These are phyloP conservation scores for Sclerotiophoma versabilis DNA, from an alignment of 2,329 filamentous ascomycete species.

Conservation along the genomic window DNA sequence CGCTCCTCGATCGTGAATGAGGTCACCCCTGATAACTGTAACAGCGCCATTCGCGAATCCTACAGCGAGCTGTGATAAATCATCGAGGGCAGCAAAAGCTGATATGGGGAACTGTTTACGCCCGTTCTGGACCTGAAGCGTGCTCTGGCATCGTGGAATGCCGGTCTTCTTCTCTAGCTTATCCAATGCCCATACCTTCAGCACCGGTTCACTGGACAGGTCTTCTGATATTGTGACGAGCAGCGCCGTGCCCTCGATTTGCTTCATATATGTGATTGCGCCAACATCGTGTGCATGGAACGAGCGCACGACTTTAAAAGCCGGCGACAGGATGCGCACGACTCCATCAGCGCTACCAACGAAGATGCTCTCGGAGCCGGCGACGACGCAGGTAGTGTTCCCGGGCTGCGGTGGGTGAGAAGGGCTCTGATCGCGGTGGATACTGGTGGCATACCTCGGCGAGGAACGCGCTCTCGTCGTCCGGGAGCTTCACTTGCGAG, in stretches of 20 bases:
- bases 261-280: slow-evolving; percentile 88
- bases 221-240: slow-evolving; percentile 90
- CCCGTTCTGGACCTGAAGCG: slow-evolving; percentile 84
- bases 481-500: slow-evolving; percentile 77
- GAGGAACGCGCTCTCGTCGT: slow-evolving; percentile 78
- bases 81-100: slow-evolving; percentile 84
- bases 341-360: slow-evolving; percentile 84
- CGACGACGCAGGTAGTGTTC: slow-evolving; percentile 82
- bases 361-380: slow-evolving; percentile 88
- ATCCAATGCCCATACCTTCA: slow-evolving; percentile 98
- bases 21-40: slow-evolving; percentile 88
- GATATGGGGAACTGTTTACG: slow-evolving; percentile 94
- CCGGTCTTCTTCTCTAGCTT: slow-evolving; percentile 94
- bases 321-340: slow-evolving; percentile 85
- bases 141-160: slow-evolving; percentile 85
- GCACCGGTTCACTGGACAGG: slow-evolving; percentile 80
- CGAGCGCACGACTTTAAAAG: slow-evolving; percentile 84
- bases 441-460: slow-evolving; percentile 70
- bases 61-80: slow-evolving; percentile 90
- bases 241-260: slow-evolving; percentile 84
- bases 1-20: slow-evolving; percentile 93
- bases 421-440: slow-evolving; percentile 6
- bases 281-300: slow-evolving; percentile 86
- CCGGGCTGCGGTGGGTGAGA: slow-evolving; percentile 53
- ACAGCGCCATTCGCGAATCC: slow-evolving; percentile 96